Percentiles rank a stretch among this genome's conserved stretches.
Evolutionary conservation across 2,329 filamentous ascomycete species (phyloP).

Genomic region (Stachybotrys chlorohalonatus): DNA sequence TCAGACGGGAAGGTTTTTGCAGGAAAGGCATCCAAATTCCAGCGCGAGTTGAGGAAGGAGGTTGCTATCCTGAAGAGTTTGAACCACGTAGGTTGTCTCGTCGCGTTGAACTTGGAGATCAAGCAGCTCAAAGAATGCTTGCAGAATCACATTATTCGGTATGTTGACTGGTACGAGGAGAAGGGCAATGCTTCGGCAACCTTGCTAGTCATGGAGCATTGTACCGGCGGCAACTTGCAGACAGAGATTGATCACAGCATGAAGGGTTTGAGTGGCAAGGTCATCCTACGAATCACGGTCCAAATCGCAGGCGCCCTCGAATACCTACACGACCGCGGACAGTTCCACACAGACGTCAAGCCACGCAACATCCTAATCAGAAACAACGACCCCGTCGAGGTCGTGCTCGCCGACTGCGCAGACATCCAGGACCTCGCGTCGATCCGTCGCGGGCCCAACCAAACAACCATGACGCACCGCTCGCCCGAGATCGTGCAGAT

Average conservation of each 20-base stretch:
- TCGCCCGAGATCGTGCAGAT: slow-evolving; percentile 17
- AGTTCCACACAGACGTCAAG: slow-evolving; percentile 22
- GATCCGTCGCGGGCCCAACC: slow-evolving; percentile 3
- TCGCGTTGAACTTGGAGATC: background rate
- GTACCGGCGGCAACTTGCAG: slow-evolving; percentile 16
- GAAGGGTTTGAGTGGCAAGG: slow-evolving; percentile 6
- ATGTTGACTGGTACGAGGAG: slow-evolving; percentile 17
- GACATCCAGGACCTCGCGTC: slow-evolving; percentile 13
- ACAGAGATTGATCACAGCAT: slow-evolving; percentile 12
- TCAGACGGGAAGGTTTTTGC: slow-evolving; percentile 16
- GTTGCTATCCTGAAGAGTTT: slow-evolving; percentile 10
- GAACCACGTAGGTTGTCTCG: slow-evolving; percentile 13
- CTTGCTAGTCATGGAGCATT: slow-evolving; percentile 22
- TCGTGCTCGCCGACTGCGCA: slow-evolving; percentile 21
- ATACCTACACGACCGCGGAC: slow-evolving; percentile 13
- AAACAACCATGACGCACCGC: slow-evolving; percentile 17
- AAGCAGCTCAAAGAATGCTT: background rate
- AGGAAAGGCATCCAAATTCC: slow-evolving; percentile 15
- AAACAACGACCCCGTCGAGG: slow-evolving; percentile 14
- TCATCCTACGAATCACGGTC: slow-evolving; percentile 10
- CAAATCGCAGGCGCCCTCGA: slow-evolving; percentile 15
- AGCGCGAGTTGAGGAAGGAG: slow-evolving; percentile 14
- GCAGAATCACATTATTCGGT: slow-evolving; percentile 18
- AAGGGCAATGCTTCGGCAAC: slow-evolving; percentile 4
- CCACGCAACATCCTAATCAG: slow-evolving; percentile 21